Base-by-base conservation (phyloP, 225 moss, liverwort and hornwort genomes). In the Bryoerythrophyllum caledonicum region DNA sequence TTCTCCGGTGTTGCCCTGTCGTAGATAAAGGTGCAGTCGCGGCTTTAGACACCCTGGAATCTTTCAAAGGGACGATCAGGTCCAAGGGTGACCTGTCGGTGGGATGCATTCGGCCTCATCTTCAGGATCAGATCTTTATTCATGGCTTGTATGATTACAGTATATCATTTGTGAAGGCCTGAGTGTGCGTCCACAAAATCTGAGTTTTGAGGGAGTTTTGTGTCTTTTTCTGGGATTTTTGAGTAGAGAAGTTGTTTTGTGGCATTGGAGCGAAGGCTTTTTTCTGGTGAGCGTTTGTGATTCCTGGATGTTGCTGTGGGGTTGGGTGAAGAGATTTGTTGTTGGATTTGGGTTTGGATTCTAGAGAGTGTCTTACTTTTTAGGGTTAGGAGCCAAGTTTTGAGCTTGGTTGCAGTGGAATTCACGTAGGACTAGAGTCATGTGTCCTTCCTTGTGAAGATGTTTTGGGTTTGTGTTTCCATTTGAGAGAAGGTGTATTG, bases 1-100 rank as follows among this genome's bases (percentile, higher is more conserved):
- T n/a, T 7, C 54, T 1, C 8, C n/a, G 0, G 10, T 53, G 0
- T 30, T 2, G 1, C 52, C 2, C 1, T n/a, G 8, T n/a, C 2
- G 20, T n/a, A n/a, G 19, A 53, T n/a, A 53, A 15, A n/a, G n/a
- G 8, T 53, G 2, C 21, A 8, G 54, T 20, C 7, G 2, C 54
- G 54, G 54, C 0, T 55, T 11, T 23, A 10, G 23, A n/a, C 52
- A 8, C 8, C 7, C 20, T 1, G 23, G 23, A 10, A 55, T 55
- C 54, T 10, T 54, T 7, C 54, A 11, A 54, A 2, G 23, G 10
- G 8, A 8, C 10, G 46, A 54, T 6, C 10, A 41, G 6, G 20
- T 43, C 12, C 41, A 43, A 53, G 40, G 14, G 59, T 7, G 30
- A 19, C 17, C 48, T 63, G 70, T 70, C 63, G 63, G 55, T 37